Evolutionary conservation across 1,139 yeast species (phyloP).

Genomic region (Hanseniaspora sp.): DNA sequence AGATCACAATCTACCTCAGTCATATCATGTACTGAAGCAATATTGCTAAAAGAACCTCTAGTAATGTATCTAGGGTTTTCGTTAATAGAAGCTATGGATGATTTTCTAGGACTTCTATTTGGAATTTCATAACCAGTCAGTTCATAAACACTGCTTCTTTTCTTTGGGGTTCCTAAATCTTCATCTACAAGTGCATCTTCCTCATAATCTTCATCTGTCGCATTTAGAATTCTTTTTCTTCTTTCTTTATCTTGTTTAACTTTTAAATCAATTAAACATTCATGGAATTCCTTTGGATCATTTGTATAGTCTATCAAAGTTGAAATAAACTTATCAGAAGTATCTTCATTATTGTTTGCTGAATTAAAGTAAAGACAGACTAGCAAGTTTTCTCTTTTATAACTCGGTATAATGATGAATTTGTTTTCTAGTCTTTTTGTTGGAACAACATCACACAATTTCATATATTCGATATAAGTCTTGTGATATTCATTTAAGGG

Average conservation of each 20-base stretch:
- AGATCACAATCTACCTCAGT: constrained; percentile 1
- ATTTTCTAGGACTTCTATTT: constrained; percentile 10
- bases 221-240: constrained; percentile 10
- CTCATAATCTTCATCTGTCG: not conserved
- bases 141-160: constrained; percentile 9
- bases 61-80: constrained; percentile 2
- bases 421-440: constrained; percentile 22
- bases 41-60: constrained; percentile 11
- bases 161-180: no score
- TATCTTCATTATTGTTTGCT: constrained; percentile 22
- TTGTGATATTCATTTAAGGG: constrained; percentile 19
- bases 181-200: constrained; percentile 14
- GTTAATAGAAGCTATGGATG: not conserved
- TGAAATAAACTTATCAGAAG: constrained; percentile 15
- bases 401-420: constrained; percentile 24
- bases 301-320: constrained; percentile 14
- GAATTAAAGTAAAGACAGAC: constrained; percentile 25
- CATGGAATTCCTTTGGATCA: constrained; percentile 21
- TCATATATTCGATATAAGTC: constrained; percentile 24
- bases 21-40: not conserved
- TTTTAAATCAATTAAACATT: not conserved
- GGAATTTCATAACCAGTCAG: constrained; percentile 13
- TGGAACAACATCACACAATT: constrained; percentile 22
- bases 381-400: constrained; percentile 19
- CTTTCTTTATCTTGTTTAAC: not conserved